Conservation (phyloP, 1,139 yeast species). For the Blastobotrys arbuscula region DNA sequence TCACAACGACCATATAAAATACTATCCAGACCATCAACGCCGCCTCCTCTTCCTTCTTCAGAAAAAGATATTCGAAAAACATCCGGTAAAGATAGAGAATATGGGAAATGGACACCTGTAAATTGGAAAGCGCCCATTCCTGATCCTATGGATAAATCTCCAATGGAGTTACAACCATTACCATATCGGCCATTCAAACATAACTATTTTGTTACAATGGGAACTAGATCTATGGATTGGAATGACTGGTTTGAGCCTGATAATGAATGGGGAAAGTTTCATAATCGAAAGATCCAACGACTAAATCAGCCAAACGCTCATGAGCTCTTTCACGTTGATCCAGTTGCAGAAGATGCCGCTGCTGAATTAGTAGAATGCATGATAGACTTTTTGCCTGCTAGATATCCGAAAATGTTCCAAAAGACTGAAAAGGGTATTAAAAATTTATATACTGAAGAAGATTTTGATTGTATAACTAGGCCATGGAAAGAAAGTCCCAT, state of each 20-base stretch:
- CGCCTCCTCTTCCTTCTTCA: background rate
- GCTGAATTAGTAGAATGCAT: constrained; percentile 52
- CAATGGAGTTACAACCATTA: constrained; percentile 46
- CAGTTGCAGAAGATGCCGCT: constrained; percentile 51
- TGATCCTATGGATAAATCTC: constrained; percentile 45
- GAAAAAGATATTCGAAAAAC: background rate
- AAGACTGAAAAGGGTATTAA: constrained; percentile 38
- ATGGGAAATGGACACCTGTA: constrained; percentile 51
- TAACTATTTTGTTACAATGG: constrained; percentile 65
- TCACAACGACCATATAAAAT: background rate
- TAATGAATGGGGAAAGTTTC: constrained; percentile 49
- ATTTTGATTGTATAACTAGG: constrained; percentile 34
- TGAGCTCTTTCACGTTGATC: constrained; percentile 48
- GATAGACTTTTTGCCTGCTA: constrained; percentile 46
- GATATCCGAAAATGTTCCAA: constrained; percentile 54
- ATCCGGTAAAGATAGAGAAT: constrained; percentile 25
- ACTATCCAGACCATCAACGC: background rate
- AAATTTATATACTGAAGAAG: constrained; percentile 51
- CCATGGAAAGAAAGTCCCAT: constrained; percentile 49
- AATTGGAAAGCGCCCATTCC: constrained; percentile 47
- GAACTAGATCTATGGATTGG: constrained; percentile 48
- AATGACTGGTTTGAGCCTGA: constrained; percentile 69
- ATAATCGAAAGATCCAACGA: constrained; percentile 47
- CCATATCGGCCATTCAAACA: constrained; percentile 59
- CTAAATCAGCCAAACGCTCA: constrained; percentile 40